phyloP scores from a whole-genome alignment of 129 eudicot genomes.

The Flaveria bidentis region DNA sequence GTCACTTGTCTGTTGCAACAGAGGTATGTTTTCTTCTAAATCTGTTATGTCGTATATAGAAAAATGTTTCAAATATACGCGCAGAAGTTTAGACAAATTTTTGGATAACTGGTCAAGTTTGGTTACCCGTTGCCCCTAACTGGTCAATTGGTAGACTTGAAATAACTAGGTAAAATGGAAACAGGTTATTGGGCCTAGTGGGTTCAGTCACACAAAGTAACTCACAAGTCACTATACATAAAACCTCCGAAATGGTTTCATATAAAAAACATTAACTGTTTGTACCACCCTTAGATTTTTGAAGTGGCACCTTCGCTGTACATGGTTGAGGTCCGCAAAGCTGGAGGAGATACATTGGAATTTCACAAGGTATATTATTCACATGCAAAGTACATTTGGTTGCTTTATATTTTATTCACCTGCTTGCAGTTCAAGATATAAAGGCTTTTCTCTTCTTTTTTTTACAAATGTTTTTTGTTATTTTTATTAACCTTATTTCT shows the following conservation, averaged over 20 bases:
- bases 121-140: background rate
- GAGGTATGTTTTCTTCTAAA: slow-evolving; percentile 54
- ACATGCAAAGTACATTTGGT: background rate
- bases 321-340: slow-evolving; percentile 96
- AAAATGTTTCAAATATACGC: background rate
- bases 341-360: slow-evolving; percentile 94
- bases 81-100: background rate
- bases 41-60: background rate
- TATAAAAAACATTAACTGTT: background rate
- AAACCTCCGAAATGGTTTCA: background rate
- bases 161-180: too few species aligned
- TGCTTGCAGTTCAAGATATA: too few species aligned
- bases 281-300: slow-evolving; percentile 50
- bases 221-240: background rate
- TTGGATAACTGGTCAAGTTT: background rate
- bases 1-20: slow-evolving; percentile 88
- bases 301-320: slow-evolving; percentile 96
- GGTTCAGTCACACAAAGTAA: background rate
- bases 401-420: too few species aligned
- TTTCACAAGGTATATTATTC: slow-evolving; percentile 72
- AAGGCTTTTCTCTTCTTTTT: too few species aligned
- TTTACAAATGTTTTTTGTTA: too few species aligned
- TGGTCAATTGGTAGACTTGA: background rate
- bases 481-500: background rate
- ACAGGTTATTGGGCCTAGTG: background rate